These are phyloP conservation scores for Penicillium sclerotigenum DNA, from an alignment of 2,329 filamentous ascomycete genomes.

Conservation along the genomic window DNA sequence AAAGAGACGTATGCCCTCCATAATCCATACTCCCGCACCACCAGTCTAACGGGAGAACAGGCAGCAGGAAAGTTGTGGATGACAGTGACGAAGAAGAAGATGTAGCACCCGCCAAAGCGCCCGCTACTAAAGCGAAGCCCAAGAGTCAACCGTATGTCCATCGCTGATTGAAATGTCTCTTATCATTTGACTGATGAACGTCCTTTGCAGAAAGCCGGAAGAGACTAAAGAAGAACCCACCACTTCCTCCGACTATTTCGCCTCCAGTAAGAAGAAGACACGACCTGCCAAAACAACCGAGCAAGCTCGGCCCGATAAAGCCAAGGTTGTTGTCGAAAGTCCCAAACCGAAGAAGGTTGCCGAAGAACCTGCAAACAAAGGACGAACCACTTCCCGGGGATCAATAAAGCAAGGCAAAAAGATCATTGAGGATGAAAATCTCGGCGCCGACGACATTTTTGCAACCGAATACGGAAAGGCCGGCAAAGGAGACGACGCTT, in stretches of 20 bases:
- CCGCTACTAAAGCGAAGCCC: constrained; percentile 37
- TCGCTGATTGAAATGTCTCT: background rate
- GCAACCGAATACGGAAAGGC: constrained; percentile 66
- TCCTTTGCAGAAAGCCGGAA: constrained; percentile 44
- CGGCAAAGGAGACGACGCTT: constrained; percentile 63
- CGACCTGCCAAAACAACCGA: constrained; percentile 37
- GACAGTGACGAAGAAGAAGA: constrained; percentile 78
- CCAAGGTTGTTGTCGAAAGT: constrained; percentile 19
- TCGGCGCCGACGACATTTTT: constrained; percentile 77
- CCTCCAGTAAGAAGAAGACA: constrained; percentile 55
- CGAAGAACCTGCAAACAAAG: constrained; percentile 20
- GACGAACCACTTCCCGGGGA: constrained; percentile 6
- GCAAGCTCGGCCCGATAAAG: background rate
- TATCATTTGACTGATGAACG: constrained; percentile 5
- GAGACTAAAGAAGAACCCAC: constrained; percentile 55
- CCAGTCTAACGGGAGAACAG: constrained; percentile 24
- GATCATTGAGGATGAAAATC: constrained; percentile 63
- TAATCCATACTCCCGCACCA: background rate
- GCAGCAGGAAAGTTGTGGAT: constrained; percentile 67
- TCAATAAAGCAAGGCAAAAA: constrained; percentile 34
- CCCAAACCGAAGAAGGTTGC: constrained; percentile 15
- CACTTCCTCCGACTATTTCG: constrained; percentile 63
- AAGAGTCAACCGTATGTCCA: constrained; percentile 49
- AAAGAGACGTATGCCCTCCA: constrained; percentile 35
- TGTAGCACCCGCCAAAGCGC: constrained; percentile 36